These are phyloP conservation scores for Penicillium paneum DNA, from an alignment of 2,329 filamentous ascomycete genomes.

Conservation along the genomic window DNA sequence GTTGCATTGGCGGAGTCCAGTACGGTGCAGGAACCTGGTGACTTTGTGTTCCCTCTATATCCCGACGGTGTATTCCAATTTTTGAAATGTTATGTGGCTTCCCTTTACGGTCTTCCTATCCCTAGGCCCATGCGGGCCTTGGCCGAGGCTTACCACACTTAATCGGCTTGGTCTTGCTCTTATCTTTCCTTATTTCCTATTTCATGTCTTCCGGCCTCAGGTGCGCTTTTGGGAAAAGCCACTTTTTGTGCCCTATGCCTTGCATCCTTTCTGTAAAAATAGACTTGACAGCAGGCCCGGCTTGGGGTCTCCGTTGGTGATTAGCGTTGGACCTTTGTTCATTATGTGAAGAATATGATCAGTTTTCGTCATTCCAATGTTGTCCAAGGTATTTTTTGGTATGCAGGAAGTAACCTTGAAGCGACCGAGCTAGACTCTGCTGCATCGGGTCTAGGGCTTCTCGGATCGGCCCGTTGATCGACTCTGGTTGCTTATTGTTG, in stretches of 20 bases:
- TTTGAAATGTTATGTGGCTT: slow-evolving; percentile 10
- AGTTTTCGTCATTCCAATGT: slow-evolving; percentile 14
- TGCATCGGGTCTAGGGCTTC: slow-evolving; percentile 8
- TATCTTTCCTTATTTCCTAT: slow-evolving; percentile 11
- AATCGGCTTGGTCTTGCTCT: slow-evolving; percentile 5
- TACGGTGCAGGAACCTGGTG: slow-evolving; percentile 34
- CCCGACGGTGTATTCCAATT: slow-evolving; percentile 15
- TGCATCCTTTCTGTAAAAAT: slow-evolving; percentile 39
- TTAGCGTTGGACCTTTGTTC: slow-evolving; percentile 35
- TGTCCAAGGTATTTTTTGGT: neutral
- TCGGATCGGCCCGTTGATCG: slow-evolving; percentile 9
- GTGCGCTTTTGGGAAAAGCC: slow-evolving; percentile 9
- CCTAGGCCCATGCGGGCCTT: neutral
- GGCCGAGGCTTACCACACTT: neutral
- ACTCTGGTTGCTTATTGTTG: slow-evolving; percentile 1
- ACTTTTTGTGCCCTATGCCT: slow-evolving; percentile 8
- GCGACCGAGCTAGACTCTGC: neutral
- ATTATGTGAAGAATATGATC: slow-evolving; percentile 37
- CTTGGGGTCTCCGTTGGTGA: slow-evolving; percentile 32
- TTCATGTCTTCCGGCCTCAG: slow-evolving; percentile 9
- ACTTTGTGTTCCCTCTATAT: slow-evolving; percentile 30
- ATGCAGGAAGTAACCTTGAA: neutral
- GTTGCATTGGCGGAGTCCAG: slow-evolving; percentile 37
- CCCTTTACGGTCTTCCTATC: slow-evolving; percentile 10
- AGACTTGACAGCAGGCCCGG: slow-evolving; percentile 31